Conservation (phyloP, 768 basidiomycete species). For the Imleria badia region DNA sequence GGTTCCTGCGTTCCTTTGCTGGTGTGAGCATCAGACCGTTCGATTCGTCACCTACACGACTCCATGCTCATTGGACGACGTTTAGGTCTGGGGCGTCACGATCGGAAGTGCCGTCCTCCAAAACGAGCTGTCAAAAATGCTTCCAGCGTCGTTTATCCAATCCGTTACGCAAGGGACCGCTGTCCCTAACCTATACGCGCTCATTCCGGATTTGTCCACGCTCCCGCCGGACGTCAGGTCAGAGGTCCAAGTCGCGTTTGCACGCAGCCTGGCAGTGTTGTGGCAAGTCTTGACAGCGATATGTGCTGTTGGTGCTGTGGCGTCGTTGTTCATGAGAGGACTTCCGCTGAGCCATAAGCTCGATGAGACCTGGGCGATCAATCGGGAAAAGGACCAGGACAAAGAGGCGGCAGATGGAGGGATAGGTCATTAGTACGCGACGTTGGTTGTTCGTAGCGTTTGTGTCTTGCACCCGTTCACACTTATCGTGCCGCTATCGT, state of each 20-base stretch:
- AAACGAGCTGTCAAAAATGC: constrained; percentile 42
- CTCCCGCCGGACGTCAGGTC: constrained; percentile 35
- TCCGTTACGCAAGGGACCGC: constrained; percentile 20
- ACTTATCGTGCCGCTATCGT: not conserved
- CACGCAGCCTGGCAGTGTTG: constrained; percentile 36
- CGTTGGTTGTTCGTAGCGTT: not conserved
- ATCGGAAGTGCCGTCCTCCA: constrained; percentile 52
- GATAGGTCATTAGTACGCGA: not conserved
- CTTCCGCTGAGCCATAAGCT: constrained; percentile 6
- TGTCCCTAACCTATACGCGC: constrained; percentile 38
- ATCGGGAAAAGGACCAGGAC: not conserved
- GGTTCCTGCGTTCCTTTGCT: constrained; percentile 33
- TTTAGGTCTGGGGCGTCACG: constrained; percentile 50
- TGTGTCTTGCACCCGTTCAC: not conserved
- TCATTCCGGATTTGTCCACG: constrained; percentile 41
- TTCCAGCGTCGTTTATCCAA: constrained; percentile 40
- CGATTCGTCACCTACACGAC: too few species aligned
- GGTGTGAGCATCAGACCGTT: constrained; percentile 12
- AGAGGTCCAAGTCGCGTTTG: constrained; percentile 44
- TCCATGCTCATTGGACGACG: not conserved
- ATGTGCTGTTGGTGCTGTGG: constrained; percentile 13
- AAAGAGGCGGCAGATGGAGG: not conserved
- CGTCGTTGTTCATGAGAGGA: constrained; percentile 19
- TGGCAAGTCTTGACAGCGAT: constrained; percentile 47
- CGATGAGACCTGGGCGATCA: constrained; percentile 11